A percentile compares a stretch with the other conserved stretches of the same genome.
These are phyloP conservation scores for Schizosaccharomyces lindneri DNA, from an alignment of 805 yeast genomes.

Conservation along the genomic window DNA sequence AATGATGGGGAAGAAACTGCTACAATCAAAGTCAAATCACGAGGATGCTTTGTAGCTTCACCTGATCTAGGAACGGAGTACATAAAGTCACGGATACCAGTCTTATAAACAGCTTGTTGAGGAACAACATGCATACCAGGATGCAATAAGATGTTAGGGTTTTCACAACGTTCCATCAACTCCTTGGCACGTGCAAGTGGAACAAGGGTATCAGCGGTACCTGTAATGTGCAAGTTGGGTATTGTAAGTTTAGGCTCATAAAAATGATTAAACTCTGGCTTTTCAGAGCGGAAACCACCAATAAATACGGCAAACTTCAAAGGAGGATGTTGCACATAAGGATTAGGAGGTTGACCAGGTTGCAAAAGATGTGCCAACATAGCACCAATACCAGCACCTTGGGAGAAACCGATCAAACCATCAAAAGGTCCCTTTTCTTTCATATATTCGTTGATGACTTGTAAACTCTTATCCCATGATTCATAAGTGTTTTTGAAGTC, in stretches of 20 bases:
- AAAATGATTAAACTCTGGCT: not conserved
- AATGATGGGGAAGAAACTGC: slow-evolving; percentile 61
- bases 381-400: slow-evolving; percentile 2
- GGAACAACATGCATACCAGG: slow-evolving; percentile 1
- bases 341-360: not conserved
- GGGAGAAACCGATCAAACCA: slow-evolving; percentile 1
- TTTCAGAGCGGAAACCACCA: not conserved
- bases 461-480: not conserved
- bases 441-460: not conserved
- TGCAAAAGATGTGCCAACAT: not conserved
- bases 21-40: slow-evolving; percentile 34
- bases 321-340: not conserved
- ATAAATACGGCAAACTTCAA: not conserved
- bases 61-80: not conserved
- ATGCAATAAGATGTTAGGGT: not conserved
- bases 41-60: slow-evolving; percentile 1
- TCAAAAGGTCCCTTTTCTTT: slow-evolving; percentile 1
- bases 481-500: not conserved
- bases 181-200: not conserved
- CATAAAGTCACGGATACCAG: not conserved
- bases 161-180: not conserved
- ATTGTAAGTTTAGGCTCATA: not conserved
- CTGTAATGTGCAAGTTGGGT: not conserved
- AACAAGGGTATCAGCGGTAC: not conserved
- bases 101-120: not conserved